Evolutionary conservation across 257 asterid genomes (phyloP), one percentile per base, ranked within the genome.

Genomic region (Plantago elongata): DNA sequence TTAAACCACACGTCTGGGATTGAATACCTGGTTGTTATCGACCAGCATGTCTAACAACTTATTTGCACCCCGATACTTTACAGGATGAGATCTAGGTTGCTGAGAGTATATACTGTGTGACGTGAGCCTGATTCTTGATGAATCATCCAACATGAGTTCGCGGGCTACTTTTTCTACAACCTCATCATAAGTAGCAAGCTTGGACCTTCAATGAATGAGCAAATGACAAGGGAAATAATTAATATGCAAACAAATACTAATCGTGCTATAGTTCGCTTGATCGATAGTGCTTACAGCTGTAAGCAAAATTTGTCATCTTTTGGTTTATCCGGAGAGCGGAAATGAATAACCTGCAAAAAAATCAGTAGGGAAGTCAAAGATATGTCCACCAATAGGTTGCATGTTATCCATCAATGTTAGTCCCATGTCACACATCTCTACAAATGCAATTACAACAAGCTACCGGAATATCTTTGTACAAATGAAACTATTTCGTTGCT

Each of bases 51-150:
- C 80, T 57, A 71, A 62, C 76, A 84, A 71, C 65, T 71, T 74
- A 38, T 79, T 83, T 22, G 72, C 92, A 65, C 82, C 79, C 54
- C 81, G 78, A 71, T 82, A 82, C 74, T 80, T 82, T 62, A 82
- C 66, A 47, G 89, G 82, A 59, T 73, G 71, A 45, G 87, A 80
- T 66, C 78, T 85, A 11, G 89, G 94, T 61, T 74, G 87, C 73
- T 82, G 85, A 61, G 82, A 72, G 75, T 72, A 80, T 43, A 74
- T 61, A 69, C 78, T 78, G 66, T 81, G 84, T 56, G 94, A 65
- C 11, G 87, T 85, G 60, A 85, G 89, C 77, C 89, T 75, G 50
- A 85, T 85, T 70, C 80, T 85, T 34, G 85, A 74, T 51, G 87
- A 82, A 73, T 85, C 87, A 9, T 74, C 78, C 68, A 80, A 70